Conservation (phyloP, 352 stramenopile species). For the Globisporangium iwayamae region DNA sequence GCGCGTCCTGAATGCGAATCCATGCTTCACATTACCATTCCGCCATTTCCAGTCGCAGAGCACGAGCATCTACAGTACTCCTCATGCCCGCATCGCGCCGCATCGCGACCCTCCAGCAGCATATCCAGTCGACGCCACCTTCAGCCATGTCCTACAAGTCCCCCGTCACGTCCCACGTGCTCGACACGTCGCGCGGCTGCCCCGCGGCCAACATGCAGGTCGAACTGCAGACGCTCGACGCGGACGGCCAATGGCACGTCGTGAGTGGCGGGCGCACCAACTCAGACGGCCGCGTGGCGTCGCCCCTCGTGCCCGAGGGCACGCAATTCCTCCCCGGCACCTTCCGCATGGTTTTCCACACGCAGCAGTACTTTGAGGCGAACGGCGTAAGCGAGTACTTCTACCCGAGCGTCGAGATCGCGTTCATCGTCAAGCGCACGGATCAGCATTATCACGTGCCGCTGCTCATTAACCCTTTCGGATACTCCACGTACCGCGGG, state of each 20-base stretch:
- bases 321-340: constrained; percentile 38
- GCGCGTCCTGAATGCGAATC: constrained; percentile 2
- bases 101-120: constrained; percentile 27
- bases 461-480: constrained; percentile 87
- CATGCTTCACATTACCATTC: neutral
- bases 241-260: constrained; percentile 30
- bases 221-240: constrained; percentile 50
- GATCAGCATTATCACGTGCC: constrained; percentile 87
- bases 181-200: constrained; percentile 77
- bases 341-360: constrained; percentile 85
- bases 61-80: neutral
- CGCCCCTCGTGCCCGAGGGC: constrained; percentile 42
- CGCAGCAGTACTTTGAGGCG: constrained; percentile 74
- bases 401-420: constrained; percentile 83
- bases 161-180: constrained; percentile 83
- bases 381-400: constrained; percentile 70
- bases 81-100: constrained; percentile 21
- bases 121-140: constrained; percentile 15
- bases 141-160: constrained; percentile 36
- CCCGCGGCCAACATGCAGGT: constrained; percentile 70
- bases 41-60: neutral
- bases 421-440: constrained; percentile 71
- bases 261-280: constrained; percentile 67
- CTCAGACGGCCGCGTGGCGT: constrained; percentile 61
- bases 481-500: constrained; percentile 88